Evolutionary conservation across 2,329 filamentous ascomycete genomes (phyloP).

Genomic region (Aspergillus terreus): DNA sequence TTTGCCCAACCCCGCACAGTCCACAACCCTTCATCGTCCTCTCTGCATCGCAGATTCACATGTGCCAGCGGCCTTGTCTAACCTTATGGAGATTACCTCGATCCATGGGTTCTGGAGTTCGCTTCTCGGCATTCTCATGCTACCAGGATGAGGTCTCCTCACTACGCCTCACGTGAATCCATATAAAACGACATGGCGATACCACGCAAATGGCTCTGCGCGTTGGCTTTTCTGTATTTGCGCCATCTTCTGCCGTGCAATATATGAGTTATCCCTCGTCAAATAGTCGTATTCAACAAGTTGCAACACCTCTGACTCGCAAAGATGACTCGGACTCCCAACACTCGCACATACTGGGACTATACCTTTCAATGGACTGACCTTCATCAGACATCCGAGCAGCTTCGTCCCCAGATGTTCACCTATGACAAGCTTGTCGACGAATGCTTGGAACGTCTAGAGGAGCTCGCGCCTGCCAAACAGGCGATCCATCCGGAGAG

Average conservation of each 20-base stretch:
- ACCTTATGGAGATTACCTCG: constrained; percentile 7
- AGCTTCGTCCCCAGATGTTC: constrained; percentile 59
- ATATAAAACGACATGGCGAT: no score
- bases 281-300: no score
- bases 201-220: no score
- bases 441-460: constrained; percentile 61
- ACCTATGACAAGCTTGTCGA: constrained; percentile 68
- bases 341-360: constrained; percentile 51
- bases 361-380: constrained; percentile 67
- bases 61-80: not conserved
- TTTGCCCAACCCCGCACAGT: not conserved
- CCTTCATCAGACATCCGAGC: constrained; percentile 58
- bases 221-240: no score
- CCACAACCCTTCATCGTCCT: not conserved
- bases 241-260: no score
- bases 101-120: constrained; percentile 7
- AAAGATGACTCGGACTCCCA: constrained; percentile 3
- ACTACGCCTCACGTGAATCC: not conserved
- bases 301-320: not conserved
- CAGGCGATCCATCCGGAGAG: constrained; percentile 1
- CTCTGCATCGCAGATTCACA: constrained; percentile 5
- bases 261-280: no score
- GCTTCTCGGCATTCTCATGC: constrained; percentile 2
- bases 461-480: constrained; percentile 54
- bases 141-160: not conserved